phyloP scores from a whole-genome alignment of 208 protist genomes.

The Naegleria lovaniensis region DNA sequence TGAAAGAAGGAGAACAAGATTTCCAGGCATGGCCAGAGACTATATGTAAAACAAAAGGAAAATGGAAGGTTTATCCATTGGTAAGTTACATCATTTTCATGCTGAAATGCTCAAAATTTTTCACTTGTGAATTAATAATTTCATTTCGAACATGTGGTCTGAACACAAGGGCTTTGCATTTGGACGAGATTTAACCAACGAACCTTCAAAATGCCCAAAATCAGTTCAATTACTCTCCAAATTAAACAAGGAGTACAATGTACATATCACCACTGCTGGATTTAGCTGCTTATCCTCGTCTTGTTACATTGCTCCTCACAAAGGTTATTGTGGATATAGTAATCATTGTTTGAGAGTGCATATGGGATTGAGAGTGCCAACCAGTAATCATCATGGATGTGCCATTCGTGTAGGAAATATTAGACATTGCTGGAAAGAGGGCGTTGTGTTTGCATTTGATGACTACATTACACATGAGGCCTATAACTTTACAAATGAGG shows the following conservation, averaged over 20 bases:
- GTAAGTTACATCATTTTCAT: no score
- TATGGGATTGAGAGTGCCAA: constrained; percentile 7
- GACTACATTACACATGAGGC: constrained; percentile 34
- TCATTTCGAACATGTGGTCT: no score
- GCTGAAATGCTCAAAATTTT: no score
- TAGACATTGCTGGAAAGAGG: not conserved
- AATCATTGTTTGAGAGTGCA: constrained; percentile 28
- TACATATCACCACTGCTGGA: constrained; percentile 28
- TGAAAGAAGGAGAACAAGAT: not conserved
- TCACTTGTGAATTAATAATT: no score
- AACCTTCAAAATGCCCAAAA: not conserved
- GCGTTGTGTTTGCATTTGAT: constrained; percentile 28
- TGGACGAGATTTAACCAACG: not conserved
- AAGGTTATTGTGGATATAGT: constrained; percentile 31
- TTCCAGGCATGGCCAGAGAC: constrained; percentile 5
- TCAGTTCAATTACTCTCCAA: not conserved
- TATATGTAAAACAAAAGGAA: not conserved
- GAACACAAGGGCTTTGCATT: not conserved
- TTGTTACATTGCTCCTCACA: constrained; percentile 27
- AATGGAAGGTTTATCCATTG: constrained; percentile 11
- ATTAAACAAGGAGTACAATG: not conserved
- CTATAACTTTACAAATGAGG: constrained; percentile 28
- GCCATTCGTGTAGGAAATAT: not conserved
- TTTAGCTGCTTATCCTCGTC: constrained; percentile 19
- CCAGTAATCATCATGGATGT: not conserved